Conservation (phyloP, 345 rosid species). For the Kandelia obovata region DNA sequence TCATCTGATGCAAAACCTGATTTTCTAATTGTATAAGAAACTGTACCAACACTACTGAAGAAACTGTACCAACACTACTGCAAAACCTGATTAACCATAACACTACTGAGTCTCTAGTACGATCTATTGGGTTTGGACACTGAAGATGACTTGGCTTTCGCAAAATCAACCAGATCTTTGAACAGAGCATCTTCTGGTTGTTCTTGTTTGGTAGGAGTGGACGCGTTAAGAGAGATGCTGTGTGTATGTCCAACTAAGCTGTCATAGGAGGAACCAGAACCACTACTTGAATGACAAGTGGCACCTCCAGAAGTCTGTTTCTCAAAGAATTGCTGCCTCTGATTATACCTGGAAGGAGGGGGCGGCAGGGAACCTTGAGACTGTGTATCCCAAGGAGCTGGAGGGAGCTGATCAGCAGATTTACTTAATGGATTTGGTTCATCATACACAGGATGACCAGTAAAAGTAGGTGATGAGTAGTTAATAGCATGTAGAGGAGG, state of each 20-base stretch:
- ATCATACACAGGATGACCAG: slow-evolving; percentile 51
- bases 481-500: slow-evolving; percentile 3
- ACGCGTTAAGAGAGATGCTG: slow-evolving; percentile 56
- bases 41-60: slow-evolving; percentile 25
- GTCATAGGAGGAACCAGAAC: slow-evolving; percentile 52
- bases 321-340: slow-evolving; percentile 65
- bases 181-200: slow-evolving; percentile 83
- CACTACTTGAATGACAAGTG: slow-evolving; percentile 39
- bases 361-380: slow-evolving; percentile 50
- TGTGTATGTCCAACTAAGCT: slow-evolving; percentile 54
- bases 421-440: slow-evolving; percentile 42
- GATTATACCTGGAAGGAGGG: slow-evolving; percentile 65
- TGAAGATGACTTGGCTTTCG: slow-evolving; percentile 75
- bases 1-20: slow-evolving; percentile 22
- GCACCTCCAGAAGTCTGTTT: slow-evolving; percentile 20
- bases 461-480: slow-evolving; percentile 25
- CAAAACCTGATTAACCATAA: slow-evolving; percentile 11
- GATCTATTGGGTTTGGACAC: slow-evolving; percentile 68
- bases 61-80: slow-evolving; percentile 25
- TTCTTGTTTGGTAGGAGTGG: slow-evolving; percentile 47
- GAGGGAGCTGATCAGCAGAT: slow-evolving; percentile 55
- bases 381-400: slow-evolving; percentile 75
- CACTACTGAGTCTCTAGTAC: slow-evolving; percentile 35
- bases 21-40: slow-evolving; percentile 20
- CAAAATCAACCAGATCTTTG: slow-evolving; percentile 83